Percentiles rank a stretch among this genome's conserved stretches.
These are phyloP conservation scores for Alliaria petiolata DNA, from an alignment of 345 rosid species.

Conservation along the genomic window DNA sequence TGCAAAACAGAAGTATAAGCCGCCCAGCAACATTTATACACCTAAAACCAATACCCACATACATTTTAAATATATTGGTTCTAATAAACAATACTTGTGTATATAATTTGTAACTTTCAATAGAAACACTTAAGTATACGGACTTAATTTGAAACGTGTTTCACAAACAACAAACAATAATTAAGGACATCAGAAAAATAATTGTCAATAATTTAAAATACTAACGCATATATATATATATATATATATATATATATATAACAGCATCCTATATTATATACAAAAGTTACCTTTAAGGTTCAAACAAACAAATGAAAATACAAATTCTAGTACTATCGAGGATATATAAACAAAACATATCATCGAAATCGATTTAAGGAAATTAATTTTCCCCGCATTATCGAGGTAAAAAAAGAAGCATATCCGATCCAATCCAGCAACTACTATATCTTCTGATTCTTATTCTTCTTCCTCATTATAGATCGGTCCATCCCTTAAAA, in stretches of 20 bases:
- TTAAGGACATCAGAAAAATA: neutral
- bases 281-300: slow-evolving; percentile 1
- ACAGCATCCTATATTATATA: slow-evolving; percentile 14
- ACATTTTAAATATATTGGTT: neutral
- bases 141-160: neutral
- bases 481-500: slow-evolving; percentile 5
- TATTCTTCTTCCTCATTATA: slow-evolving; percentile 14
- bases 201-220: neutral
- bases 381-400: slow-evolving; percentile 1
- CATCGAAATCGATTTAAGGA: slow-evolving; percentile 17
- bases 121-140: neutral
- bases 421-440: slow-evolving; percentile 2
- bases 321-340: slow-evolving; percentile 15
- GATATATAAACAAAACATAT: slow-evolving; percentile 29
- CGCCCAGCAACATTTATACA: neutral
- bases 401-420: slow-evolving; percentile 9
- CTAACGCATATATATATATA: slow-evolving; percentile 7
- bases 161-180: neutral
- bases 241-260: no score
- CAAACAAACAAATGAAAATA: neutral
- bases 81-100: neutral
- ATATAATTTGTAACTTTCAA: neutral
- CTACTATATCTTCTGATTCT: neutral
- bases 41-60: neutral
- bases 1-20: no score